These are phyloP conservation scores for Stachybotrys chlorohalonatus DNA, from an alignment of 2,329 filamentous ascomycete species.

Conservation along the genomic window DNA sequence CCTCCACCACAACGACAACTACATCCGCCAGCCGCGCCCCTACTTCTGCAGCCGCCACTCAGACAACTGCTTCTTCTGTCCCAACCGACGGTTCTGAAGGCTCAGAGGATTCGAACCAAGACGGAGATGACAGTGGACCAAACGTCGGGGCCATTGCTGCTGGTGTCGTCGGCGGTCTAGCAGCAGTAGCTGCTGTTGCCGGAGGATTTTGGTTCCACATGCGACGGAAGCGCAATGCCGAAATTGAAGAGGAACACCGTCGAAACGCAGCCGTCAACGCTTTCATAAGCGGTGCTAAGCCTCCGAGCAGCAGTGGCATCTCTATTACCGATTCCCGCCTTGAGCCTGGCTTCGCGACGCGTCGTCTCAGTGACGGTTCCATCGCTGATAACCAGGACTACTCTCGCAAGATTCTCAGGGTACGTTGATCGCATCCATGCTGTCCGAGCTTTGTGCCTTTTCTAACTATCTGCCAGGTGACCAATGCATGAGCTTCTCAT, in stretches of 20 bases:
- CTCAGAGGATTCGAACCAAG: neutral
- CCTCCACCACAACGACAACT: conserved; percentile 3
- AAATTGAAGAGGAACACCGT: conserved; percentile 77
- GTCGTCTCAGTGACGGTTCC: conserved; percentile 85
- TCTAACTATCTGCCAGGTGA: conserved; percentile 31
- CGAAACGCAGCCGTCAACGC: conserved; percentile 70
- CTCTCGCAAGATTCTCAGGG: conserved; percentile 90
- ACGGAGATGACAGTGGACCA: conserved; percentile 27
- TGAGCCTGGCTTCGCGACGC: conserved; percentile 75
- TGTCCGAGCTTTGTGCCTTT: neutral
- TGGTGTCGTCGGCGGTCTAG: conserved; percentile 76
- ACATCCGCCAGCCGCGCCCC: conserved; percentile 15
- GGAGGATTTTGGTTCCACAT: conserved; percentile 67
- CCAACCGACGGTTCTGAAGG: conserved; percentile 1
- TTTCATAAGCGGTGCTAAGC: conserved; percentile 59
- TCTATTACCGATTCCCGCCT: conserved; percentile 77
- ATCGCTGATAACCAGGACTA: conserved; percentile 97
- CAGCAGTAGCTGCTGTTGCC: conserved; percentile 55
- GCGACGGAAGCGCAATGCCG: conserved; percentile 64
- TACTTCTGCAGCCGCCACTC: conserved; percentile 9
- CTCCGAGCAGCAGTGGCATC: conserved; percentile 54
- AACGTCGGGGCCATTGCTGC: conserved; percentile 80
- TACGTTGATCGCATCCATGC: conserved; percentile 33
- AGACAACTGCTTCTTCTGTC: conserved; percentile 5
- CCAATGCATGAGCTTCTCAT: conserved; percentile 42